Evolutionary conservation across 768 basidiomycete species (phyloP).

Genomic region (Trametopsis cervina): DNA sequence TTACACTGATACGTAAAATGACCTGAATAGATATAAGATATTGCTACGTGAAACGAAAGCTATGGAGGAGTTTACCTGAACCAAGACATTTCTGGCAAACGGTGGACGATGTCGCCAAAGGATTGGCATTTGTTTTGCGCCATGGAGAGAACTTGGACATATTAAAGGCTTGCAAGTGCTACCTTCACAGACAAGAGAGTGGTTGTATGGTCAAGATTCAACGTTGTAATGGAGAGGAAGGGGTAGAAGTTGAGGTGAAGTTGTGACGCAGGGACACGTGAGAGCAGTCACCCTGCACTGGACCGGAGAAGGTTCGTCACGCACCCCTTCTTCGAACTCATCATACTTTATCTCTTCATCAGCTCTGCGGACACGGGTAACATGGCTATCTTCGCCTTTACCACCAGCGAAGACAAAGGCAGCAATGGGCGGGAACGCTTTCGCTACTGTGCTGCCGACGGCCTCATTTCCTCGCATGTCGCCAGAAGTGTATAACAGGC

Average conservation of each 20-base stretch:
- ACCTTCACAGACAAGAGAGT: not conserved
- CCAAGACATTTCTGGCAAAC: conserved; percentile 80
- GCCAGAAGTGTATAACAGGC: conserved; percentile 40
- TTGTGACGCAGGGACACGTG: not conserved
- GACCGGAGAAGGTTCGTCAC: not conserved
- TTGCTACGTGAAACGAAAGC: no score
- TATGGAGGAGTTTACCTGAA: conserved; percentile 37
- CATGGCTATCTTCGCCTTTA: not conserved
- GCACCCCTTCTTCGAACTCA: no score
- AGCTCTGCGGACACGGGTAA: no score
- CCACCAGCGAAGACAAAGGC: not conserved
- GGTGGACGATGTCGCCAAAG: conserved; percentile 58
- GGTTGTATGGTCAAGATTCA: no score
- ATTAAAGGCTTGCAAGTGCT: not conserved
- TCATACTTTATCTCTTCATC: no score
- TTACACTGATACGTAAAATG: conserved; percentile 95
- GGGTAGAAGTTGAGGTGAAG: no score
- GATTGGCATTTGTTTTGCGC: conserved; percentile 49
- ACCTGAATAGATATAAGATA: conserved; percentile 34
- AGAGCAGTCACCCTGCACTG: not conserved
- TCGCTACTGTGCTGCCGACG: conserved; percentile 36
- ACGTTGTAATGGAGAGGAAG: not conserved
- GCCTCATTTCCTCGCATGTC: conserved; percentile 56
- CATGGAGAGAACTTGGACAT: conserved; percentile 87
- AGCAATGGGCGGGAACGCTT: conserved; percentile 70